Evolutionary conservation across 2,329 filamentous ascomycete genomes (phyloP).

Genomic region (Graphilbum fragrans): DNA sequence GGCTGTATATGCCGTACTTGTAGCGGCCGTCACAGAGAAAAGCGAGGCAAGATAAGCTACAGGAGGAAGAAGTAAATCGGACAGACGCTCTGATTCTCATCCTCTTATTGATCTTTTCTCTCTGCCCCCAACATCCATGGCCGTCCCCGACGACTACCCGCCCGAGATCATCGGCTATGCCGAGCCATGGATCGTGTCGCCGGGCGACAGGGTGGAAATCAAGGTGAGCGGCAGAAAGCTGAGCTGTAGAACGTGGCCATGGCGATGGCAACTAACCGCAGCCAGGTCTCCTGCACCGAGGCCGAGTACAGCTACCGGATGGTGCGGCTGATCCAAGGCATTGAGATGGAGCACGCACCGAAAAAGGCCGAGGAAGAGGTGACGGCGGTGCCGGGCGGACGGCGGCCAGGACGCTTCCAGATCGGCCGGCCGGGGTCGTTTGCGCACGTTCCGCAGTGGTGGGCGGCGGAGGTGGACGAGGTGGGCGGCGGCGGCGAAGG

Average conservation of each 20-base stretch:
- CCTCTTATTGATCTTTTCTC: no score
- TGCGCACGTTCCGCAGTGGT: no score
- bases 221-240: conserved; percentile 5
- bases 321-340: conserved; percentile 3
- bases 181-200: conserved; percentile 3
- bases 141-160: not conserved
- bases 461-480: no score
- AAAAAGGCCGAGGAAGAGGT: conserved; percentile 1
- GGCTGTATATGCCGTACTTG: no score
- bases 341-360: conserved; percentile 1
- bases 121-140: no score
- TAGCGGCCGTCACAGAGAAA: no score
- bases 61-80: no score
- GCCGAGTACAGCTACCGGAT: not conserved
- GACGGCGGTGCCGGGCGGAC: not conserved
- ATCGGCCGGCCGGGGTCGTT: not conserved
- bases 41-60: no score
- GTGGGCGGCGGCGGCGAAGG: not conserved
- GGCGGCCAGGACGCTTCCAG: not conserved
- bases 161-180: conserved; percentile 5
- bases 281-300: conserved; percentile 3
- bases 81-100: no score
- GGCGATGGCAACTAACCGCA: not conserved
- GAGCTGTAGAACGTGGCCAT: no score
- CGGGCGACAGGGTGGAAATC: conserved; percentile 1